phyloP scores from a whole-genome alignment of 176 grass and related monocot species.

The Sorghum bicolor region DNA sequence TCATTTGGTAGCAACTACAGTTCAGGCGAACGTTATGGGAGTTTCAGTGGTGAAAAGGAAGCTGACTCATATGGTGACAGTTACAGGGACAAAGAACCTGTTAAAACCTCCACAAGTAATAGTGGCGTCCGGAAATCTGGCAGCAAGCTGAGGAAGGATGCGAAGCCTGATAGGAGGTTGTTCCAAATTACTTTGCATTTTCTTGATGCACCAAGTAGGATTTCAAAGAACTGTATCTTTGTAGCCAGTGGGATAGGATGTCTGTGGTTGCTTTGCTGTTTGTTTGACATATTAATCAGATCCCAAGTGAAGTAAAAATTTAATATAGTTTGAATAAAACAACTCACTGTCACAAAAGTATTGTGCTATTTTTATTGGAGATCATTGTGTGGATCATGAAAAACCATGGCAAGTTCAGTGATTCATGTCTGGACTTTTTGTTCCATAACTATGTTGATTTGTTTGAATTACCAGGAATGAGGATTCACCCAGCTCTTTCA shows the following conservation, averaged over 20 bases:
- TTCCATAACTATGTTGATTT: slow-evolving; percentile 27
- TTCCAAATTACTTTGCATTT: slow-evolving; percentile 12
- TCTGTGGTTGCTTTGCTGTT: neutral
- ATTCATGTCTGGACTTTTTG: neutral
- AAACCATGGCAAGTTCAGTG: neutral
- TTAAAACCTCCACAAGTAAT: slow-evolving; percentile 45
- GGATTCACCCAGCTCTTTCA: slow-evolving; percentile 41
- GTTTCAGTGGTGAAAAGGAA: slow-evolving; percentile 70
- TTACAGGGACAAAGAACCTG: slow-evolving; percentile 61
- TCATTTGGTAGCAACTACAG: slow-evolving; percentile 62
- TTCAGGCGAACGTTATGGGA: slow-evolving; percentile 72
- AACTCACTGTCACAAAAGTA: slow-evolving; percentile 15
- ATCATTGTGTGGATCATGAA: neutral
- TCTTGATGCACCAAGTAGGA: neutral
- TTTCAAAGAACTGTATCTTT: neutral
- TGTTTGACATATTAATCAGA: neutral
- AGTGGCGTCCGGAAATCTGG: slow-evolving; percentile 36
- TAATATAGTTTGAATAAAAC: slow-evolving; percentile 17
- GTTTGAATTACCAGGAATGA: slow-evolving; percentile 34
- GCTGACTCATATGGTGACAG: slow-evolving; percentile 58
- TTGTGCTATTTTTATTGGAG: slow-evolving; percentile 9
- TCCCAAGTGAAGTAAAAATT: neutral
- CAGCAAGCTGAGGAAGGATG: slow-evolving; percentile 54
- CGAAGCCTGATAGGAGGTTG: slow-evolving; percentile 47
- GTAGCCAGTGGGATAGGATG: too few species aligned